Base-by-base conservation (phyloP, 768 basidiomycete species). In the Heimioporus sp. region DNA sequence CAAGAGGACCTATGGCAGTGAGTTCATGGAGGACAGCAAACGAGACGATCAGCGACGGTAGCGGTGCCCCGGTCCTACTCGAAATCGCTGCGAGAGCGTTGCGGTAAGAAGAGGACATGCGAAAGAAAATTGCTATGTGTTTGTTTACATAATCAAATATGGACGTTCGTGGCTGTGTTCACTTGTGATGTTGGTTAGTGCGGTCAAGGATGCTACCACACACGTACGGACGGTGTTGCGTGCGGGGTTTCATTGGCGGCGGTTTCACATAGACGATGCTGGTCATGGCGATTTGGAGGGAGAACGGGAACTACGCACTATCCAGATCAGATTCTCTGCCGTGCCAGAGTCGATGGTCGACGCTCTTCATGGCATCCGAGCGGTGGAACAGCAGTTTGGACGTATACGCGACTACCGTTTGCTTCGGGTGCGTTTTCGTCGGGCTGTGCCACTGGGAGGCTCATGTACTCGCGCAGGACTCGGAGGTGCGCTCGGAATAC, bases 1-100 rank as follows among this genome's bases (percentile, higher is more conserved):
- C 78, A 28, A 94, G 76, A 3, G 93, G 91, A 0, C 83, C 75
- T 46, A 94, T 63, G 0, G 93, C 92, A 0, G 92, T 93, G 11
- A 91, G 56, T 64, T 97, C 93, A 63, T 97, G 94, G 3, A 97
- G 75, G 48, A 94, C 71, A 6, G 80, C 83, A 57, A 97, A 96
- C 0, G 92, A 91, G 38, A 89, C 80, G 57, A 55, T 47, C 44
- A 97, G 79, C 11, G 91, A 92, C 1, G 91, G 77, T 1, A 95
- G 64, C 13, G 90, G 89, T 2, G 88, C 76, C 16, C 87, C 82
- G 16, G 91, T 91, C 35, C 85, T 80, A 7, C 76, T 69, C 16
- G 92, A 85, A 11, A 93, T 62, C 2, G 76, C 70, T 16, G 75
- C 70, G 31, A 94, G 77, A 0, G 80, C 79, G 30, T 76, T 68